phyloP scores from a whole-genome alignment of 805 yeast species.

The Blastobotrys mokoenaii region DNA sequence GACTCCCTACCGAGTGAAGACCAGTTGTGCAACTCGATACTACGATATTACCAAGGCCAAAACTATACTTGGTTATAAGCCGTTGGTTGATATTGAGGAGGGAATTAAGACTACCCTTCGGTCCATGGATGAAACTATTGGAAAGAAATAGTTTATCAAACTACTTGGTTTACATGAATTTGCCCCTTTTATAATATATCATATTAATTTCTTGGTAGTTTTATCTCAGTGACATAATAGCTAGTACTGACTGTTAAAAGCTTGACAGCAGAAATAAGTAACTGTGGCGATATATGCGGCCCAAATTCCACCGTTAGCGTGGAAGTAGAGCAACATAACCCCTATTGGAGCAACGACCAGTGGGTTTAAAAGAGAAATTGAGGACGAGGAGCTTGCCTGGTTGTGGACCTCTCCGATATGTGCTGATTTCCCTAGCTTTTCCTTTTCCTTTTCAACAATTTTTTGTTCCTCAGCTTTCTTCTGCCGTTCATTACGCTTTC shows the following conservation, averaged over 20 bases:
- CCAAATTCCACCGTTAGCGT: background rate
- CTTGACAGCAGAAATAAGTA: background rate
- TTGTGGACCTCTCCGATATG: background rate
- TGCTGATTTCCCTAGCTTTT: background rate
- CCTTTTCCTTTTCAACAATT: background rate
- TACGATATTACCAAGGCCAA: slow-evolving; percentile 90
- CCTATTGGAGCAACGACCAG: background rate
- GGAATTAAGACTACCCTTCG: slow-evolving; percentile 74
- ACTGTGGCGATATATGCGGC: background rate
- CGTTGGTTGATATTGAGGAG: slow-evolving; percentile 66
- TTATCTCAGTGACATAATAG: too few species aligned
- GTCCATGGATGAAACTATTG: slow-evolving; percentile 70
- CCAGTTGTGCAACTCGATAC: slow-evolving; percentile 88
- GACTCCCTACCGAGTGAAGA: slow-evolving; percentile 88
- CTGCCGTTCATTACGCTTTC: too few species aligned
- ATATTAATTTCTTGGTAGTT: background rate
- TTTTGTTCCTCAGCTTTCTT: background rate
- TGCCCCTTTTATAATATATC: background rate
- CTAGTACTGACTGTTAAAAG: background rate
- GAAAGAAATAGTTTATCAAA: slow-evolving; percentile 1
- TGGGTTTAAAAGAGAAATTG: background rate
- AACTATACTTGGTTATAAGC: slow-evolving; percentile 63
- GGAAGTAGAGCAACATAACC: background rate
- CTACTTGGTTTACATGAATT: background rate
- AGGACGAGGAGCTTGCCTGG: background rate